Evolutionary conservation across 805 yeast genomes (phyloP).

Genomic region (Cyberlindnera americana): DNA sequence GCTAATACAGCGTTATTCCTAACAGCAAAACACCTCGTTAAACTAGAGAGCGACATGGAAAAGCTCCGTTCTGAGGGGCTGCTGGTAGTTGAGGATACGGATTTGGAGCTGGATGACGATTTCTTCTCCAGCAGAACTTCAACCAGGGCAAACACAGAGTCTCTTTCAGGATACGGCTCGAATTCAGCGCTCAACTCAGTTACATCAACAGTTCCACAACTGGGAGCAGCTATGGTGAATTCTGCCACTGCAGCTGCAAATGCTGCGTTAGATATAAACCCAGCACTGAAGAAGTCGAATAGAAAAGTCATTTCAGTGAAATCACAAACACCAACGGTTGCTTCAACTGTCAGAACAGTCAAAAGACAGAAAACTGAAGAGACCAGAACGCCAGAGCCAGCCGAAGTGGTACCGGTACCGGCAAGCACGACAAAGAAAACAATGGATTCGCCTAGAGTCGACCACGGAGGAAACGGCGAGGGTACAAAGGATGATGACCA

Average conservation of each 20-base stretch:
- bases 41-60: slow-evolving; percentile 71
- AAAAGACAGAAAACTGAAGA: slow-evolving; percentile 26
- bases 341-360: slow-evolving; percentile 9
- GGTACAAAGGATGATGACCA: slow-evolving; percentile 50
- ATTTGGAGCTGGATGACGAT: slow-evolving; percentile 31
- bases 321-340: slow-evolving; percentile 14
- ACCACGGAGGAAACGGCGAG: slow-evolving; percentile 11
- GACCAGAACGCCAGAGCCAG: slow-evolving; percentile 19
- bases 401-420: background rate
- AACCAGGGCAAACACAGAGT: slow-evolving; percentile 30
- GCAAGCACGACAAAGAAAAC: background rate
- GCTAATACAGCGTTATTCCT: slow-evolving; percentile 82
- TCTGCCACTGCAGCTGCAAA: slow-evolving; percentile 11
- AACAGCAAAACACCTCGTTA: slow-evolving; percentile 68
- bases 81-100: slow-evolving; percentile 47
- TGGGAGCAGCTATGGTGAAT: slow-evolving; percentile 8
- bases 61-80: slow-evolving; percentile 79
- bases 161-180: background rate
- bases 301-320: slow-evolving; percentile 10
- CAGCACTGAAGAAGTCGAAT: slow-evolving; percentile 9
- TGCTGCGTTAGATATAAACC: slow-evolving; percentile 3
- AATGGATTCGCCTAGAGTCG: slow-evolving; percentile 4
- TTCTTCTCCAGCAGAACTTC: slow-evolving; percentile 30
- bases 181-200: background rate
- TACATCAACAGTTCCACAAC: slow-evolving; percentile 14